These are phyloP conservation scores for Globisporangium irregulare DNA, from an alignment of 352 stramenopile genomes.

Conservation along the genomic window DNA sequence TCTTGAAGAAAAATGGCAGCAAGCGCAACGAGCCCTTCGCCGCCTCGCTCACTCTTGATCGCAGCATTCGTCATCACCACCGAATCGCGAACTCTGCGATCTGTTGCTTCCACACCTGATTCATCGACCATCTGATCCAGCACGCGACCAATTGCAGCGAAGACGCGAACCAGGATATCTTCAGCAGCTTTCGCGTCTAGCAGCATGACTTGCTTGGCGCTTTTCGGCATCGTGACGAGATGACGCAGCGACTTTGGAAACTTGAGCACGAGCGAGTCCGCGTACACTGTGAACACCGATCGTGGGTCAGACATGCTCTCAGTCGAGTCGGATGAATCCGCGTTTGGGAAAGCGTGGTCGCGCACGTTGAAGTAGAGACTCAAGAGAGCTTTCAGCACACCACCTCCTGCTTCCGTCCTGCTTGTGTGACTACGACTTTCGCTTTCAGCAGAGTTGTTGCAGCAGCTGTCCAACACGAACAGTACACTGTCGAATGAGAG, in stretches of 20 bases:
- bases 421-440: not conserved
- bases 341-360: constrained; percentile 9
- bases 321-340: not conserved
- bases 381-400: constrained; percentile 33
- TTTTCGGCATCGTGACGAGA: constrained; percentile 25
- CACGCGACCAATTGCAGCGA: constrained; percentile 30
- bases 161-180: constrained; percentile 42
- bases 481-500: constrained; percentile 41
- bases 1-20: constrained; percentile 36
- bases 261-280: constrained; percentile 42
- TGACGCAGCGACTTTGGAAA: constrained; percentile 36
- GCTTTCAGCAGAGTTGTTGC: constrained; percentile 11
- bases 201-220: constrained; percentile 31
- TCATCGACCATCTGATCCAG: constrained; percentile 18
- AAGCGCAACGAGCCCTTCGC: constrained; percentile 24
- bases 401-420: not conserved
- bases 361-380: constrained; percentile 35
- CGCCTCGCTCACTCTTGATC: not conserved
- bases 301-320: not conserved
- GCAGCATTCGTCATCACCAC: not conserved
- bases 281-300: constrained; percentile 44
- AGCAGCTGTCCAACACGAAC: constrained; percentile 40
- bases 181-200: constrained; percentile 38
- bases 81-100: constrained; percentile 19
- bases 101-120: constrained; percentile 9